phyloP scores from a whole-genome alignment of 179 eudicot genomes.

The Sideroxylon spinosum region DNA sequence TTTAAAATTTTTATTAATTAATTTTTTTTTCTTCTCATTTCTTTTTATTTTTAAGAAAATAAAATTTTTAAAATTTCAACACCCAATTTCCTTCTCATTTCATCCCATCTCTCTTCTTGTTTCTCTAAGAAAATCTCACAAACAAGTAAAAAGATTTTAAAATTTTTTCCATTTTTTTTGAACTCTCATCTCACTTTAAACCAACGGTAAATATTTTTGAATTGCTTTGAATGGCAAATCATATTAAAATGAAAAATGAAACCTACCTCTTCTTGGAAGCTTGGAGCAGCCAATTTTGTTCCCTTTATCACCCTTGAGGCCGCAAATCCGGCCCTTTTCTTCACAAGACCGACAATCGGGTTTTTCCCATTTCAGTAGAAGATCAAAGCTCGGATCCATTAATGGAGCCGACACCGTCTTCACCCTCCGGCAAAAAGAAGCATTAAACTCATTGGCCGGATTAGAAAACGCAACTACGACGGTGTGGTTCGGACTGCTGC shows the following conservation, averaged over 20 bases:
- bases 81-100: too few relatives aligned
- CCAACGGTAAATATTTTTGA: too few relatives aligned
- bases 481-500: background rate
- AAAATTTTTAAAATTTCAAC: too few relatives aligned
- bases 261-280: conserved; percentile 14
- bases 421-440: background rate
- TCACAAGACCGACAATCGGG: conserved; percentile 15
- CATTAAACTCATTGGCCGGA: background rate
- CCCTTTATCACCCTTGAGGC: background rate
- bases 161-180: too few relatives aligned
- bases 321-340: conserved; percentile 13
- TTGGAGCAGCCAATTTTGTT: background rate
- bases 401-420: conserved; percentile 2
- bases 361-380: conserved; percentile 10
- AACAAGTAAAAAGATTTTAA: too few relatives aligned
- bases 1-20: too few relatives aligned
- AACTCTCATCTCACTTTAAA: too few relatives aligned
- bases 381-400: background rate
- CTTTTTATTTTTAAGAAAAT: too few relatives aligned
- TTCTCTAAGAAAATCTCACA: too few relatives aligned
- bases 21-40: too few relatives aligned
- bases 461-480: background rate
- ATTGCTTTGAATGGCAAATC: background rate
- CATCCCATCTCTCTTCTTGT: too few relatives aligned
- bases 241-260: background rate